Evolutionary conservation across 1,139 yeast species (phyloP).

Genomic region (Geotrichum australiense): DNA sequence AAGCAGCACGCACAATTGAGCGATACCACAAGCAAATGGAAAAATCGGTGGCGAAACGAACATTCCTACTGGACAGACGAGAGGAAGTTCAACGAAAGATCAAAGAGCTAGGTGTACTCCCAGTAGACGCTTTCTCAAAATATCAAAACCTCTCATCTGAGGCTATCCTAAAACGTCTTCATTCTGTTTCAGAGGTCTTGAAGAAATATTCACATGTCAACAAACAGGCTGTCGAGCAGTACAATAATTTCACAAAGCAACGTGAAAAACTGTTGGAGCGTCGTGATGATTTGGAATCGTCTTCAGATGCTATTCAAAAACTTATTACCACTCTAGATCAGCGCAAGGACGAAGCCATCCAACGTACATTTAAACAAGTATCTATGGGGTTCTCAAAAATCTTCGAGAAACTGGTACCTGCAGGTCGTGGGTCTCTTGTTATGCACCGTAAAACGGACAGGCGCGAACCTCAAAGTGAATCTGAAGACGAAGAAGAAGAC

Average conservation of each 20-base stretch:
- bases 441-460: constrained; percentile 46
- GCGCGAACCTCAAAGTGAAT: constrained; percentile 21
- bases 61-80: constrained; percentile 53
- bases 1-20: constrained; percentile 51
- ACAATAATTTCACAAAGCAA: constrained; percentile 63
- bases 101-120: constrained; percentile 76
- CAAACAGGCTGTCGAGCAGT: constrained; percentile 87
- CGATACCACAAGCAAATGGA: constrained; percentile 61
- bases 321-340: constrained; percentile 65
- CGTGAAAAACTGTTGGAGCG: constrained; percentile 56
- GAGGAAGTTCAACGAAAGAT: constrained; percentile 69
- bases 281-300: constrained; percentile 60
- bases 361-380: constrained; percentile 69
- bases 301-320: constrained; percentile 65
- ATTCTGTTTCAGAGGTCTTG: constrained; percentile 50
- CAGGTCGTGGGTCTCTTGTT: constrained; percentile 67
- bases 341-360: constrained; percentile 79
- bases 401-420: constrained; percentile 76
- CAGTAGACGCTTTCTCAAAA: constrained; percentile 72
- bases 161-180: constrained; percentile 50
- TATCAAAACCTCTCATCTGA: constrained; percentile 43
- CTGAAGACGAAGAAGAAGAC: constrained; percentile 26
- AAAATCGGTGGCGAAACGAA: constrained; percentile 56
- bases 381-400: constrained; percentile 65
- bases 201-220: constrained; percentile 71